phyloP scores from a whole-genome alignment of 805 yeast species.

The Jamesozyma piceae region DNA sequence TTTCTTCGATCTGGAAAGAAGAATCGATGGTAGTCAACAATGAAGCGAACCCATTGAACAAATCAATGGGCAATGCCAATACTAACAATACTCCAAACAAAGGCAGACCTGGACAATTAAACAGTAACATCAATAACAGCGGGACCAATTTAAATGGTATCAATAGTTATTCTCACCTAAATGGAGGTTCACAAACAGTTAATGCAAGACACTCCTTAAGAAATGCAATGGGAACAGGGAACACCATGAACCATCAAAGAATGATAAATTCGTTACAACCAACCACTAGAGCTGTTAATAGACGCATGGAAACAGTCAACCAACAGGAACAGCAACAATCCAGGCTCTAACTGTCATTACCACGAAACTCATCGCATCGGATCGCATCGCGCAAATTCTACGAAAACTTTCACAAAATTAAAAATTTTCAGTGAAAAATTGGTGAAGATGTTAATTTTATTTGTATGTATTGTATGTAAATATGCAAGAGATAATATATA shows the following conservation, averaged over 20 bases:
- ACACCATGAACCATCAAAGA: conserved; percentile 21
- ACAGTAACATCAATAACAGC: not conserved
- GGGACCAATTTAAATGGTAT: not conserved
- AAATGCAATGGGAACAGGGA: conserved; percentile 10
- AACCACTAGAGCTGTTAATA: conserved; percentile 35
- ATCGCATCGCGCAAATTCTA: not conserved
- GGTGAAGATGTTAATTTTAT: not conserved
- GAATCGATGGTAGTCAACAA: conserved; percentile 21
- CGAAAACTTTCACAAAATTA: too few species aligned
- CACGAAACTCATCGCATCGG: too few species aligned
- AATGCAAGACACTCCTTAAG: conserved; percentile 6
- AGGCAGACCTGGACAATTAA: not conserved
- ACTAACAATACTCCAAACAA: conserved; percentile 3
- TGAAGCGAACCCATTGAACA: conserved; percentile 19
- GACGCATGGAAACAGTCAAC: conserved; percentile 24
- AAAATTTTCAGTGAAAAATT: not conserved
- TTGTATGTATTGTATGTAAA: not conserved
- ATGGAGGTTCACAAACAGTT: not conserved
- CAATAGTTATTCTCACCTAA: conserved; percentile 1
- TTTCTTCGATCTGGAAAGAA: conserved; percentile 26
- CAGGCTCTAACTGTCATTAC: not conserved
- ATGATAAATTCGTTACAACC: conserved; percentile 29
- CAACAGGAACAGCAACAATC: conserved; percentile 8
- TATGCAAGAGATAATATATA: not conserved
- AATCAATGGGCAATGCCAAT: conserved; percentile 4